Base-by-base conservation (phyloP, 2,329 filamentous ascomycete species). In the Dichotomopilus funicola region DNA sequence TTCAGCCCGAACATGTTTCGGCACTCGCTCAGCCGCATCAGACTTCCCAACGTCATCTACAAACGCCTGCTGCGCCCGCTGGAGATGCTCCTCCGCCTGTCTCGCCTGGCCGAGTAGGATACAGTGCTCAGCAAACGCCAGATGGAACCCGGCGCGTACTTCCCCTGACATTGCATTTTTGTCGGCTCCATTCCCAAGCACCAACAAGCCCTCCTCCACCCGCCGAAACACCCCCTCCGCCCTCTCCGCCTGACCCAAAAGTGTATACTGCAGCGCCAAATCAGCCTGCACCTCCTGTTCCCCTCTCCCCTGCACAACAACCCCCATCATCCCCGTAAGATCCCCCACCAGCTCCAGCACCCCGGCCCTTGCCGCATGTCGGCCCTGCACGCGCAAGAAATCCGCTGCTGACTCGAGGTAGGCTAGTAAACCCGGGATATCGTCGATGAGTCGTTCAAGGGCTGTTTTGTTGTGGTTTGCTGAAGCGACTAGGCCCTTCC, bases 121-220 rank as follows among this genome's bases (percentile, higher is more conserved):
- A 34, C 86, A 76, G 67, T 91, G 90, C 67, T 95, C 89, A 0
- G 88, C 85, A 58, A 85, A 83, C 0, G 84, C 82, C 6, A 96
- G 72, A 61, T 91, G 80, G 67, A 87, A 87, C 12, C 71, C 70
- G 8, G 75, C 75, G 19, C 75, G 61, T 5, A 74, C 68, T 13
- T 77, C 72, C 10, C 67, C 67, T 2, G 73, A 70, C 3, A 70
- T 49, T 4, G 67, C 58, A 0, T 65, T 64, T n/a, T 74, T 60
- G 13, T 78, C 61, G 50, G 79, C 76, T 19, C 19, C 19, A 27
- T 27, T 27, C 19, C 19, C 19, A 27, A 27, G 19, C 19, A 27
- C 19, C 19, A 27, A 27, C 19, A n/a, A n/a, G n/a, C 19, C 19
- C 19, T 73, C 69, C 59, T 84, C 78, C 3, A 83, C 82, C 53